Conservation (phyloP, 169 alveolate genomes). For the Babesia bigemina region DNA sequence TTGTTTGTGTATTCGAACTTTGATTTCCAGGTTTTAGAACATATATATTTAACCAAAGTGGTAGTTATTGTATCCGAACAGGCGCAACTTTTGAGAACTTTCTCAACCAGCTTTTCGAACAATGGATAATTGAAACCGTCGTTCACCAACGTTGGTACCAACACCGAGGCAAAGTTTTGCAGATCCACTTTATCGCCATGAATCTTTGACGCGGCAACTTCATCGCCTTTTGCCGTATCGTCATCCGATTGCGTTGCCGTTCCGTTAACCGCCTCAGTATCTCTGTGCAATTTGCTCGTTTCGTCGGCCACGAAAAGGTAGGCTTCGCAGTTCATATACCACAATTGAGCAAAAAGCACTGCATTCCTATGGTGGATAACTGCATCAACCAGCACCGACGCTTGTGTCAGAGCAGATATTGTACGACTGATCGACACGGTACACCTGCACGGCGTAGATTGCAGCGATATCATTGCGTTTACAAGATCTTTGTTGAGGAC, state of each 20-base stretch:
- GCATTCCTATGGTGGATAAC: conserved; percentile 12
- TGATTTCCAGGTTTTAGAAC: not conserved
- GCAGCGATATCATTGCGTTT: conserved; percentile 11
- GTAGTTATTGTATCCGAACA: not conserved
- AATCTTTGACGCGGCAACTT: not conserved
- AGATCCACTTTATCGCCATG: not conserved
- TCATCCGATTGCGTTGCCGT: not conserved
- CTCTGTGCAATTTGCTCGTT: not conserved
- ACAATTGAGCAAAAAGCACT: conserved; percentile 3
- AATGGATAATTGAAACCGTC: not conserved
- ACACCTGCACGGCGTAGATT: conserved; percentile 7
- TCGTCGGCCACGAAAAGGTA: not conserved
- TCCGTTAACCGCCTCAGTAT: not conserved
- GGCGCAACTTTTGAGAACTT: not conserved
- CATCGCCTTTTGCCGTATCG: not conserved
- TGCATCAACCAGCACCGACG: not conserved
- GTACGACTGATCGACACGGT: conserved; percentile 18
- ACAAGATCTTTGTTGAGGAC: conserved; percentile 4
- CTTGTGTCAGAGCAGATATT: not conserved
- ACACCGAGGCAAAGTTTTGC: not conserved
- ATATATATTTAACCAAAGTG: not conserved
- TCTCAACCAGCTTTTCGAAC: conserved; percentile 10
- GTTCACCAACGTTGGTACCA: conserved; percentile 13
- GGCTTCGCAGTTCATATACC: conserved; percentile 20
- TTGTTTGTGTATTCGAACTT: not conserved